Conservation (phyloP, 176 grass and related monocot genomes). For the Avena eriantha region DNA sequence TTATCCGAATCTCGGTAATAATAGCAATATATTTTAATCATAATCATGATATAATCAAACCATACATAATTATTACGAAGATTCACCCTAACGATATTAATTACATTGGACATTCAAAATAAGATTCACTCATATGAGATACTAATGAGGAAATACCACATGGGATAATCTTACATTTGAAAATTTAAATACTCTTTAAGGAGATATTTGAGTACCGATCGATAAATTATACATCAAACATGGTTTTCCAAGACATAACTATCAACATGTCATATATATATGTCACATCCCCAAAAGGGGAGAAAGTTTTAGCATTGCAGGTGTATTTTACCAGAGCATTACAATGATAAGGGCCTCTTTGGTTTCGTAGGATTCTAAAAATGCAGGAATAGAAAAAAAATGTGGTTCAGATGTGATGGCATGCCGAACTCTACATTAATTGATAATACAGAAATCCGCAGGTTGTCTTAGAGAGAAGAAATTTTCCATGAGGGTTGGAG, state of each 20-base stretch:
- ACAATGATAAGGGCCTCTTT: background rate
- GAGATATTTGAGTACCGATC: too few relatives aligned
- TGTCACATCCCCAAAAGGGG: background rate
- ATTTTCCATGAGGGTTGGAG: too few relatives aligned
- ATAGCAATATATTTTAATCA: too few relatives aligned
- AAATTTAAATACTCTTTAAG: background rate
- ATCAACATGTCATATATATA: background rate
- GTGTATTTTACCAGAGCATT: background rate
- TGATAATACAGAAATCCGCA: background rate
- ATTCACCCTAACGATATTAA: background rate
- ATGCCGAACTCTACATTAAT: background rate
- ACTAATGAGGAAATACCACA: background rate
- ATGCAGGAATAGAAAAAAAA: too few relatives aligned
- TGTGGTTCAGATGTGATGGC: background rate
- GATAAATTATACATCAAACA: too few relatives aligned
- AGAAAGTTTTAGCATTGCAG: background rate
- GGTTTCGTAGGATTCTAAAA: background rate
- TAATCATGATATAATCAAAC: constrained; percentile 3
- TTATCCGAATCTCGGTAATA: too few relatives aligned
- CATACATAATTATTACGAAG: constrained; percentile 10
- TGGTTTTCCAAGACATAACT: background rate
- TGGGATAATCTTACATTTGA: background rate
- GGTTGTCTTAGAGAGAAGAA: background rate
- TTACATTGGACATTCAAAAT: background rate
- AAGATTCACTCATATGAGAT: background rate